Evolutionary conservation across 306 rosid genomes (phyloP).

Genomic region (Pterocarpus macrocarpus): DNA sequence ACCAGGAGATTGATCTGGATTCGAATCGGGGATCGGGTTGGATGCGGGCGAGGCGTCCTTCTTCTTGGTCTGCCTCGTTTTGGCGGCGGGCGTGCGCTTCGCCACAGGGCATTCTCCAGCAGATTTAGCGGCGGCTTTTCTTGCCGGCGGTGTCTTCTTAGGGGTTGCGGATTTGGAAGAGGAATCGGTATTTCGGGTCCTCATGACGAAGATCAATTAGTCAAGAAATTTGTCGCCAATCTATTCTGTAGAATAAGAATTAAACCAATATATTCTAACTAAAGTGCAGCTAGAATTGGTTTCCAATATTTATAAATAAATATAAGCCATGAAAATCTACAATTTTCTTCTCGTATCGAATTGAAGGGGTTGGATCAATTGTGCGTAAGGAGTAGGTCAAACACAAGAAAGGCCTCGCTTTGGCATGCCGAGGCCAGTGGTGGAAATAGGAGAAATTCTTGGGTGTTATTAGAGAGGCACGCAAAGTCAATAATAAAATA

Average conservation of each 20-base stretch:
- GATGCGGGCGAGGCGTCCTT: conserved; percentile 54
- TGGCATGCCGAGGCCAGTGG: too few species aligned
- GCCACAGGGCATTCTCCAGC: conserved; percentile 41
- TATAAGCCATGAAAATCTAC: background rate
- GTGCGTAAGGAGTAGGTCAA: too few species aligned
- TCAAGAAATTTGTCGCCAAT: background rate
- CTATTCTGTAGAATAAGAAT: background rate
- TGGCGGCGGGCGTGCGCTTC: conserved; percentile 53
- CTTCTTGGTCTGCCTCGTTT: conserved; percentile 58
- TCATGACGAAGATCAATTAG: conserved; percentile 54
- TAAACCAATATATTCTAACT: background rate
- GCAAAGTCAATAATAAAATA: too few species aligned
- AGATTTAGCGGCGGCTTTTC: conserved; percentile 58
- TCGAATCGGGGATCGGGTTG: conserved; percentile 35
- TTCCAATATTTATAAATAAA: background rate
- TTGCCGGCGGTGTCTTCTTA: conserved; percentile 63
- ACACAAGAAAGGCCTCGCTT: too few species aligned
- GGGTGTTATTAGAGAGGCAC: too few species aligned
- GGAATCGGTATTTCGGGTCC: conserved; percentile 63
- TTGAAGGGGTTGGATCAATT: too few species aligned
- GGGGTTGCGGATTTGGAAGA: conserved; percentile 54
- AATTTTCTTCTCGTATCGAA: background rate
- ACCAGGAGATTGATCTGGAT: conserved; percentile 58
- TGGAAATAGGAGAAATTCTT: too few species aligned
- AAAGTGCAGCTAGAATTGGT: conserved; percentile 3